Conservation (phyloP, 2,329 filamentous ascomycete species). For the Trichoderma endophyticum region DNA sequence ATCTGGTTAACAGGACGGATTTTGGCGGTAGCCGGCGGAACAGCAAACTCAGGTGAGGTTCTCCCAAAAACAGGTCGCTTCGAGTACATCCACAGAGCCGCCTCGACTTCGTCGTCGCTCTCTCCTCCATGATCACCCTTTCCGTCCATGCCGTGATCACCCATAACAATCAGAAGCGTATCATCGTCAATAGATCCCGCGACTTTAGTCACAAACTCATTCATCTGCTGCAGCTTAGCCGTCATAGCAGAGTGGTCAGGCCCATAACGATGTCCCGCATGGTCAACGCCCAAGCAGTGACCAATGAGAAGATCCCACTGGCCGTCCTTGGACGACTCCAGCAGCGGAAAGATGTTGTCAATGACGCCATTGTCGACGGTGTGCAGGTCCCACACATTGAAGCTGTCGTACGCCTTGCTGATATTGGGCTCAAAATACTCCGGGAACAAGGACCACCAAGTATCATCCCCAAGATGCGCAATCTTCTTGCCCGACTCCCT, state of each 20-base stretch:
- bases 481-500: constrained; percentile 66
- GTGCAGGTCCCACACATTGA: constrained; percentile 97
- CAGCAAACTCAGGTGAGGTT: constrained; percentile 55
- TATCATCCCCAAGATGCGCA: constrained; percentile 96
- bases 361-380: constrained; percentile 95
- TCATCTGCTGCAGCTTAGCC: constrained; percentile 88
- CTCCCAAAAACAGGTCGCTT: constrained; percentile 82
- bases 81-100: constrained; percentile 98
- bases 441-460: constrained; percentile 91
- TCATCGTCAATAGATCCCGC: constrained; percentile 72
- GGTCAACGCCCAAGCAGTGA: constrained; percentile 92
- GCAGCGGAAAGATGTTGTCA: constrained; percentile 81
- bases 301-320: constrained; percentile 95
- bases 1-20: constrained; percentile 78
- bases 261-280: constrained; percentile 93
- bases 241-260: constrained; percentile 91
- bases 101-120: constrained; percentile 92
- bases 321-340: constrained; percentile 60
- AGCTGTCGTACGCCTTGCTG: constrained; percentile 88
- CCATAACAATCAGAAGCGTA: constrained; percentile 91
- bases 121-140: constrained; percentile 99
- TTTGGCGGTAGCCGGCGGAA: constrained; percentile 70
- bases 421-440: constrained; percentile 87
- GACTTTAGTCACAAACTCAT: constrained; percentile 70
- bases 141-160: constrained; percentile 97